Evolutionary conservation across 768 basidiomycete genomes (phyloP).

Genomic region (Fomitopsis pulvina): DNA sequence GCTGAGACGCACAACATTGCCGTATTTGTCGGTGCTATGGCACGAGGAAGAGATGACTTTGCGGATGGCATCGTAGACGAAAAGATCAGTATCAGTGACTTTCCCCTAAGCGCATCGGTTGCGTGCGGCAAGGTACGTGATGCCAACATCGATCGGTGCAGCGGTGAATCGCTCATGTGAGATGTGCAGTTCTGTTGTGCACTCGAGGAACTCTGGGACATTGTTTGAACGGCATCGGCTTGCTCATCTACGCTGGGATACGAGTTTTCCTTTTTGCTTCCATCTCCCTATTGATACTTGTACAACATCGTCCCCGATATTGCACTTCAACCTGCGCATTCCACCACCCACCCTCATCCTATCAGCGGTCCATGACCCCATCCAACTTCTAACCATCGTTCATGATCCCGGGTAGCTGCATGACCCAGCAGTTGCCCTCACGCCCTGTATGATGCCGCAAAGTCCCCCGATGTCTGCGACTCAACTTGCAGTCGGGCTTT

Average conservation of each 20-base stretch:
- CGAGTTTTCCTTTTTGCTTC: neutral
- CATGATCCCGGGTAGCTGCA: slow-evolving; percentile 1
- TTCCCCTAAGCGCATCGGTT: slow-evolving; percentile 86
- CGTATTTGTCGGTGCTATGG: slow-evolving; percentile 98
- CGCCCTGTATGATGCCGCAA: neutral
- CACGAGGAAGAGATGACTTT: slow-evolving; percentile 92
- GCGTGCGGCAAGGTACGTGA: slow-evolving; percentile 94
- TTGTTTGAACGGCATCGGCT: slow-evolving; percentile 44
- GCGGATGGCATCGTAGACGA: slow-evolving; percentile 93
- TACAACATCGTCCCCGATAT: slow-evolving; percentile 1
- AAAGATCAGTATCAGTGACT: slow-evolving; percentile 95
- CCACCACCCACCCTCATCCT: neutral
- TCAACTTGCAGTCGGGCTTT: slow-evolving; percentile 27
- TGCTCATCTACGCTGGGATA: neutral
- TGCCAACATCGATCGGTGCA: neutral
- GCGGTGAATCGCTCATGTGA: slow-evolving; percentile 3
- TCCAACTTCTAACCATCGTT: slow-evolving; percentile 15
- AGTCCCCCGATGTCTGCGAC: slow-evolving; percentile 17
- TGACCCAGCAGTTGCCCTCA: neutral
- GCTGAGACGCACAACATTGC: slow-evolving; percentile 87
- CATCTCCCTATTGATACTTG: neutral
- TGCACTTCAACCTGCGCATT: slow-evolving; percentile 24
- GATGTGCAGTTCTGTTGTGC: slow-evolving; percentile 76
- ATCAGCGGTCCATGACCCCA: slow-evolving; percentile 1
- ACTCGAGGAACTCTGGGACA: slow-evolving; percentile 93